Conservation (phyloP, 2,329 filamentous ascomycete species). For the Claviceps fusiformis region DNA sequence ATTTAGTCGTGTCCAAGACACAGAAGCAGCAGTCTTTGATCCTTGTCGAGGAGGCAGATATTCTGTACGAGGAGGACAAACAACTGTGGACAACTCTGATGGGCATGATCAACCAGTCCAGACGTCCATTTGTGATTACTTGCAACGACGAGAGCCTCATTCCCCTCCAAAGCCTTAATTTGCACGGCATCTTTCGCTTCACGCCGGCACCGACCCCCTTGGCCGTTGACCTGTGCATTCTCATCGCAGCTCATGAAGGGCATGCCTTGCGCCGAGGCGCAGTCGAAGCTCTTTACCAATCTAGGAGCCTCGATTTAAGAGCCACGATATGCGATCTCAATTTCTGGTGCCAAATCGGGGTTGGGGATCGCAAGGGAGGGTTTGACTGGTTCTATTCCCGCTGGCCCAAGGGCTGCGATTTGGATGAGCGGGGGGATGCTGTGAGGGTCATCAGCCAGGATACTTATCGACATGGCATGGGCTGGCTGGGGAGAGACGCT, state of each 20-base stretch:
- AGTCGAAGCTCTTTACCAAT: constrained; percentile 55
- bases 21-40: constrained; percentile 96
- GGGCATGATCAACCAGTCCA: constrained; percentile 67
- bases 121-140: constrained; percentile 84
- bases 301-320: constrained; percentile 59
- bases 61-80: constrained; percentile 90
- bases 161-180: constrained; percentile 56
- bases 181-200: constrained; percentile 78
- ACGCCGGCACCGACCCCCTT: constrained; percentile 49
- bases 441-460: constrained; percentile 69
- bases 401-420: constrained; percentile 59
- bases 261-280: constrained; percentile 60
- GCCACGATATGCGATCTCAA: constrained; percentile 73
- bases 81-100: constrained; percentile 83
- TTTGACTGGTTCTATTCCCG: constrained; percentile 79
- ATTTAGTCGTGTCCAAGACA: constrained; percentile 22
- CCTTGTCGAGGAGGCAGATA: constrained; percentile 81
- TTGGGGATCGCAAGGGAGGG: constrained; percentile 78
- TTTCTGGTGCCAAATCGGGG: constrained; percentile 93
- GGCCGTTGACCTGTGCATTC: constrained; percentile 66
- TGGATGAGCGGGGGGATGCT: constrained; percentile 51
- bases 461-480: constrained; percentile 70
- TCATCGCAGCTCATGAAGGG: constrained; percentile 78
- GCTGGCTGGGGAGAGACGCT: constrained; percentile 54
- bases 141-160: constrained; percentile 86